Percentiles rank a stretch among this genome's conserved stretches.
phyloP scores from a whole-genome alignment of 306 rosid species.

The Cicer judaicum region DNA sequence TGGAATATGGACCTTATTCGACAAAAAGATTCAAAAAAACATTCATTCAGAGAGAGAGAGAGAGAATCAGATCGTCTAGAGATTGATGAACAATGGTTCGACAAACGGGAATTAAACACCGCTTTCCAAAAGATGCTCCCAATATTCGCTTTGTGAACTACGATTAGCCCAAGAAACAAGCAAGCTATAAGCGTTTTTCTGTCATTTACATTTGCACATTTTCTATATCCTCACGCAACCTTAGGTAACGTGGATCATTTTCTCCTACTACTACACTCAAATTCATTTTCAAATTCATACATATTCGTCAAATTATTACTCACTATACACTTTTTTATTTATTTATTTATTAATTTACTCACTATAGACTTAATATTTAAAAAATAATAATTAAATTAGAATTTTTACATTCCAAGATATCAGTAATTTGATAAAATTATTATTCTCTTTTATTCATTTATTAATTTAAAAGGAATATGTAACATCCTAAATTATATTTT shows the following conservation, averaged over 20 bases:
- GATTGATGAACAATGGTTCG: constrained; percentile 69
- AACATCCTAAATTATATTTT: no score
- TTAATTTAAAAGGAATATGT: no score
- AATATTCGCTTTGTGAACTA: constrained; percentile 60
- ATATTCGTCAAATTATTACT: no score
- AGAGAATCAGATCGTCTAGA: constrained; percentile 73
- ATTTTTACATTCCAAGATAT: no score
- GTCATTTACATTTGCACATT: constrained; percentile 11
- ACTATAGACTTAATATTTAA: no score
- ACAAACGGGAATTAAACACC: constrained; percentile 84
- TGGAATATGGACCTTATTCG: constrained; percentile 50
- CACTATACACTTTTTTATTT: no score
- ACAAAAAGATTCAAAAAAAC: constrained; percentile 64
- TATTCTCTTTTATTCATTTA: no score
- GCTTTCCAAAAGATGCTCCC: constrained; percentile 91
- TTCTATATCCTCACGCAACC: constrained; percentile 56
- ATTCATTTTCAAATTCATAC: neutral
- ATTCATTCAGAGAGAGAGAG: constrained; percentile 38
- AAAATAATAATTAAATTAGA: no score
- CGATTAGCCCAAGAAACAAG: constrained; percentile 68
- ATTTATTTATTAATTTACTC: no score
- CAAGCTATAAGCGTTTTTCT: constrained; percentile 15
- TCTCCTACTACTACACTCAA: neutral
- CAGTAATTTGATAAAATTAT: no score
- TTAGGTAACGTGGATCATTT: constrained; percentile 47